Conservation (phyloP, 1,284 basidiomycete species). For the Malassezia slooffiae region DNA sequence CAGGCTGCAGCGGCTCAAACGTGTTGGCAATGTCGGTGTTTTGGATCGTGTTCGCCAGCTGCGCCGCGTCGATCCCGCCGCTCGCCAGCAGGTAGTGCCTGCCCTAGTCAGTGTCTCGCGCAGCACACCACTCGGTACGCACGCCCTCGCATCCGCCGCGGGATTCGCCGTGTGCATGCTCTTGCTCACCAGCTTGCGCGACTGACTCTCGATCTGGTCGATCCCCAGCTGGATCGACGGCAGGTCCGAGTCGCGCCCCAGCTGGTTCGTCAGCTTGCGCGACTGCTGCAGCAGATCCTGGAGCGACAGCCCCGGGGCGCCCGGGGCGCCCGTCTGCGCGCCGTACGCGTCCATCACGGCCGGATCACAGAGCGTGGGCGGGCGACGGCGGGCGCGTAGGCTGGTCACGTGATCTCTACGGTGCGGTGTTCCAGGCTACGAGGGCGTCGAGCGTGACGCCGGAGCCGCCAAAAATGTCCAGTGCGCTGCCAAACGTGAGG, state of each 20-base stretch:
- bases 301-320: conserved; percentile 18
- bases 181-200: conserved; percentile 39
- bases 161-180: conserved; percentile 50
- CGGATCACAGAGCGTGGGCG: not conserved
- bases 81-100: conserved; percentile 61
- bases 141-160: conserved; percentile 45
- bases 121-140: not conserved
- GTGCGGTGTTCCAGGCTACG: conserved; percentile 49
- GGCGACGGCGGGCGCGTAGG: not conserved
- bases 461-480: conserved; percentile 72
- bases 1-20: conserved; percentile 73
- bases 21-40: conserved; percentile 71
- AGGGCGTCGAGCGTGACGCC: conserved; percentile 64
- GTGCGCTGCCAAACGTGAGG: conserved; percentile 78
- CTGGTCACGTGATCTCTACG: conserved; percentile 3
- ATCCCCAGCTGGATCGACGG: conserved; percentile 75
- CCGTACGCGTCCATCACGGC: conserved; percentile 2
- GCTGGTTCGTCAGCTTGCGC: conserved; percentile 40
- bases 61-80: conserved; percentile 74
- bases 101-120: conserved; percentile 5
- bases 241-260: conserved; percentile 54
- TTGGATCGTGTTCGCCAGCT: conserved; percentile 65
- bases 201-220: conserved; percentile 79
- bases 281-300: conserved; percentile 42
- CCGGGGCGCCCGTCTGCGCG: conserved; percentile 1